A percentile compares a stretch with the other conserved stretches of the same genome.
phyloP scores from a whole-genome alignment of 2,329 filamentous ascomycete genomes.

The Ophiostoma ips region DNA sequence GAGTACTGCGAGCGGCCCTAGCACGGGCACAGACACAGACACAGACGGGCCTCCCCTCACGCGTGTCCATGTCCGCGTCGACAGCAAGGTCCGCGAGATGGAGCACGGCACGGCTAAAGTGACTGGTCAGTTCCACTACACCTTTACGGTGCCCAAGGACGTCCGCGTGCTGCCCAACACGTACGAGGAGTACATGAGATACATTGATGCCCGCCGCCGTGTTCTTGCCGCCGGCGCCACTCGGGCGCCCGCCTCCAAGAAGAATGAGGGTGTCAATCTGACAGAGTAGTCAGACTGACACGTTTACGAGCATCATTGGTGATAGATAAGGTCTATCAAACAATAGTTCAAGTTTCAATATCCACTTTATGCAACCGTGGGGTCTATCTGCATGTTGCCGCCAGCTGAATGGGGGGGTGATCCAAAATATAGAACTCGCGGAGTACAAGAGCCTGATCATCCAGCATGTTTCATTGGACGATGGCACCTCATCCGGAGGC shows the following conservation, averaged over 20 bases:
- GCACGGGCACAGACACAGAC: slow-evolving; percentile 10
- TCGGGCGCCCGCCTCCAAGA: not conserved
- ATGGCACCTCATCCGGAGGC: too few species aligned
- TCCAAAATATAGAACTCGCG: too few species aligned
- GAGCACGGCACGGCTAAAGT: slow-evolving; percentile 46
- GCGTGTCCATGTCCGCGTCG: slow-evolving; percentile 55
- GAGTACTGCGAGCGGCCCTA: slow-evolving; percentile 13
- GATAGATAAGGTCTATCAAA: too few species aligned
- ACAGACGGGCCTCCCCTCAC: slow-evolving; percentile 20
- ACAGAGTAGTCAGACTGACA: slow-evolving; percentile 6
- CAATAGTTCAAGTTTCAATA: too few species aligned
- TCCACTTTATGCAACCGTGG: too few species aligned
- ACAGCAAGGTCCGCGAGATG: slow-evolving; percentile 58
- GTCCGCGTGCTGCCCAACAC: slow-evolving; percentile 25
- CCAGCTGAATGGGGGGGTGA: too few species aligned
- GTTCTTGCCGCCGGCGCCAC: slow-evolving; percentile 20
- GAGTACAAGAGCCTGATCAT: too few species aligned
- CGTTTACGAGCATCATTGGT: too few species aligned
- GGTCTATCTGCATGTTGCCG: too few species aligned
- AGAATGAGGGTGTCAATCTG: slow-evolving; percentile 8
- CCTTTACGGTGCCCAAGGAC: slow-evolving; percentile 28
- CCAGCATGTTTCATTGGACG: too few species aligned
- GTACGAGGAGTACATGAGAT: slow-evolving; percentile 30
- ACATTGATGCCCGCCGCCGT: slow-evolving; percentile 28
- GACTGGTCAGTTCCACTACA: slow-evolving; percentile 66